phyloP scores from a whole-genome alignment of 768 basidiomycete genomes.

The Hygrophorus russula region DNA sequence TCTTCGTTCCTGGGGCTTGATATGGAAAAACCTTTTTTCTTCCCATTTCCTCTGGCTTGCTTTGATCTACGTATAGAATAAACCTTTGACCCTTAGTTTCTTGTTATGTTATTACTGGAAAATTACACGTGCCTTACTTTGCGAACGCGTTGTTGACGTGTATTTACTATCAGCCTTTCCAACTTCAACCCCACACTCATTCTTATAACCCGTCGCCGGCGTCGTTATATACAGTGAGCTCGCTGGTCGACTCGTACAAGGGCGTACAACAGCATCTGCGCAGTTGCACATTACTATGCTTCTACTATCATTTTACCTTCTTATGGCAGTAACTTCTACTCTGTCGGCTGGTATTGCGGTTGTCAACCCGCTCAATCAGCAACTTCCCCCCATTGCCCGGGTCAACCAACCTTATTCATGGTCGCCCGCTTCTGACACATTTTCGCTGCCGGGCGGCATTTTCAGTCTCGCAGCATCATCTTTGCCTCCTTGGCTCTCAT shows the following conservation, averaged over 20 bases:
- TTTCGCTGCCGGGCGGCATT: constrained; percentile 34
- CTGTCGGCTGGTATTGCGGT: constrained; percentile 39
- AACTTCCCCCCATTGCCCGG: constrained; percentile 74
- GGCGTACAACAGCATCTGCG: constrained; percentile 28
- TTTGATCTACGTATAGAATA: background rate
- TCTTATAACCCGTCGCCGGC: constrained; percentile 1
- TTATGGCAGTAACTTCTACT: constrained; percentile 26
- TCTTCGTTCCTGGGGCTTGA: constrained; percentile 38
- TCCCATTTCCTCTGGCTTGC: background rate
- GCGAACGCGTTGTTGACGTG: constrained; percentile 17
- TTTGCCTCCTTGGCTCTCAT: constrained; percentile 70
- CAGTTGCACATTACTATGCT: constrained; percentile 52
- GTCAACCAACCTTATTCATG: constrained; percentile 54
- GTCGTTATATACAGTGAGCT: constrained; percentile 23
- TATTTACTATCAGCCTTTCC: constrained; percentile 3
- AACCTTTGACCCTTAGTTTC: background rate
- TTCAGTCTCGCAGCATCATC: constrained; percentile 39
- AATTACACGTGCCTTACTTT: background rate
- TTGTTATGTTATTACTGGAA: background rate
- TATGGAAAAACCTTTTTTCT: constrained; percentile 5
- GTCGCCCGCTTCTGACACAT: constrained; percentile 57
- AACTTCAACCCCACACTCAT: background rate
- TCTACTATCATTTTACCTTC: constrained; percentile 43
- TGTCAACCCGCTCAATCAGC: constrained; percentile 49
- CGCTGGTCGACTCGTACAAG: constrained; percentile 47